Evolutionary conservation across 495 filamentous ascomycete species (phyloP), one percentile per base, ranked within the genome.

Genomic region (Melanomma pulvis-pyrius): DNA sequence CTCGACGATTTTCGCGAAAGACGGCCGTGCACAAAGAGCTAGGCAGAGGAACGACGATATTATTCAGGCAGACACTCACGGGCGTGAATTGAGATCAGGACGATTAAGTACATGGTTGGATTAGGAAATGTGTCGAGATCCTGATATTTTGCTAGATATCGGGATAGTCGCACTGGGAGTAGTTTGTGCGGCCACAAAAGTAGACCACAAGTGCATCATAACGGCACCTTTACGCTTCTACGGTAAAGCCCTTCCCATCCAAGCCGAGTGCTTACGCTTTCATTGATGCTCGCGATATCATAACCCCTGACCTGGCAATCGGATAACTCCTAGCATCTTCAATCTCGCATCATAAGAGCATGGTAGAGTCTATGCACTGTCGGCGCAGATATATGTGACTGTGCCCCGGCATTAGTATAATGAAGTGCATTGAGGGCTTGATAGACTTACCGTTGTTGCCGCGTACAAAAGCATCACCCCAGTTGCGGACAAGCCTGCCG

Each of bases 391-490:
- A 25, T 58, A 65, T 8, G 46, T 58, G 12, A 65, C 61, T 64
- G 17, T 48, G 5, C n/a, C n/a, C n/a, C n/a, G 11, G 13, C 1
- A 47, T 44, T 8, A 55, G 60, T 17, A 51, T 6, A 12, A 54
- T 19, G 9, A 1, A 47, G 21, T 19, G 29, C 6, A 12, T 2
- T 19, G 22, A 51, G 47, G 46, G 47, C 41, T 24, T 67, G 52
- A 15, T 26, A 55, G 17, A 65, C 75, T 63, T 69, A 97, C 94
- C 94, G 68, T 98, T 98, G 76, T 98, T 98, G 65, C 94, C 94
- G 70, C 94, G 83, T 19, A 98, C 88, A 74, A 98, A 98, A 29
- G 96, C 92, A 81, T 98, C 94, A 0, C 96, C 94, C 77, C 96
- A 98, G 47, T 81, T 89, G 70, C 90, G 83, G 67, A 86, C 84